Evolutionary conservation across 23 red algal genomes (phyloP).

Genomic region (Rhodosorus marinus): DNA sequence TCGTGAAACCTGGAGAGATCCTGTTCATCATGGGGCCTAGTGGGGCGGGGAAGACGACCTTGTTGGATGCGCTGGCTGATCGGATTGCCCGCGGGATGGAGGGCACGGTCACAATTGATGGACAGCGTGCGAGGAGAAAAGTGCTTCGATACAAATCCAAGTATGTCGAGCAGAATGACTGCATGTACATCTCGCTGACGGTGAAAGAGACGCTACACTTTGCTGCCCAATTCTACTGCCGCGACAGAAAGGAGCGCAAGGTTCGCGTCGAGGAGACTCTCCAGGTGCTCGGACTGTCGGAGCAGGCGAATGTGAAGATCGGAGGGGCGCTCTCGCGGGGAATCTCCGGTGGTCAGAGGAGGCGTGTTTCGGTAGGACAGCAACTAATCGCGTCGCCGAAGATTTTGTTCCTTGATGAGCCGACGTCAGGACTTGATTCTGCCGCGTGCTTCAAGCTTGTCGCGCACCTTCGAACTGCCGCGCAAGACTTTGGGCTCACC

Average conservation of each 20-base stretch:
- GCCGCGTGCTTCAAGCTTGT: conserved; percentile 51
- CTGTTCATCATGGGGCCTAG: conserved; percentile 83
- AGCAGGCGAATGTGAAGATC: conserved; percentile 30
- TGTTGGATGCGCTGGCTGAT: conserved; percentile 43
- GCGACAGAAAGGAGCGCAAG: neutral
- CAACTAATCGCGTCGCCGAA: conserved; percentile 43
- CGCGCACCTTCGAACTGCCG: conserved; percentile 28
- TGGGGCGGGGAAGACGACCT: conserved; percentile 58
- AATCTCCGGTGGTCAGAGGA: conserved; percentile 59
- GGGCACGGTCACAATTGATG: conserved; percentile 13
- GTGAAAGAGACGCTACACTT: conserved; percentile 49
- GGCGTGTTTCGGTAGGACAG: conserved; percentile 55
- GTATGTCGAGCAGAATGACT: conserved; percentile 72
- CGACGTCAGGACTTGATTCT: conserved; percentile 70
- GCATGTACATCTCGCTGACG: conserved; percentile 38
- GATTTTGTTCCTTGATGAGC: conserved; percentile 71
- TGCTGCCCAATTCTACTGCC: conserved; percentile 23
- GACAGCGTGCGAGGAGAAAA: neutral
- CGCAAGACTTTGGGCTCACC: conserved; percentile 30
- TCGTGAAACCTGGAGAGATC: conserved; percentile 53
- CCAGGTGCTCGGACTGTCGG: conserved; percentile 24
- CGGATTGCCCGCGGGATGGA: conserved; percentile 37
- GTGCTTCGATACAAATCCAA: conserved; percentile 19
- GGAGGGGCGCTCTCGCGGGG: conserved; percentile 70
- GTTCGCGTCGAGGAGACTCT: conserved; percentile 48